Base-by-base conservation (phyloP, 2,329 filamentous ascomycete species). In the Aspergillus hortae region DNA sequence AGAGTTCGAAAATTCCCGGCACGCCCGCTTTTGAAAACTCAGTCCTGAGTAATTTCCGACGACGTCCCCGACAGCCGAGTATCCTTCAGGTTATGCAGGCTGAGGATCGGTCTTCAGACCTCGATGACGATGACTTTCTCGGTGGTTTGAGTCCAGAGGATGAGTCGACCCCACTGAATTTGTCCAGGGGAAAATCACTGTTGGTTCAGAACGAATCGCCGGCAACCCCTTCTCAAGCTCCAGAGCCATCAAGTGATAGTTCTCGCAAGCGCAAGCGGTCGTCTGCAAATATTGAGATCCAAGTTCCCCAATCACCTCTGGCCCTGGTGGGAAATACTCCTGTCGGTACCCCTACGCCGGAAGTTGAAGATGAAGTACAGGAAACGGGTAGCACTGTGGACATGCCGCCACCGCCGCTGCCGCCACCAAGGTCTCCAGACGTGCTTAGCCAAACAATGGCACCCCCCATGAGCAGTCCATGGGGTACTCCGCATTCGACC, bases 41-140 rank as follows among this genome's bases (percentile, higher is more conserved):
- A 3, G 65, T 75, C 48, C 51, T 76, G 50, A 74, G 71, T 54
- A 73, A 74, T 54, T 76, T 76, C 55, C 70, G 73, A 48, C 66
- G 70, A 35, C 62, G 74, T 30, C 68, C 73, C 11, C 68, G 74
- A 54, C 74, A 76, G 52, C 68, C 71, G 21, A 76, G 74, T 59
- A 72, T 76, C 44, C 61, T 76, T 6, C 72, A 74, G 33, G 69
- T 75, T 65, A 71, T 75, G 67, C 70, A 74, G 40, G 67, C 67
- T 14, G 70, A 73, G 32, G 70, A 71, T 52, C 63, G 59, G n/a
- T 68, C 69, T 21, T 68, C 69, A 23, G 67, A 71, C 15, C 51
- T 70, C 52, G 58, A 62, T 32, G 59, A 74, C 45, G 71, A 74
- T 42, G 71, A 74, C 52, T 74, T 75, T 53, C 64, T 76, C 15